Percentiles rank a stretch among this genome's conserved stretches.
phyloP scores from a whole-genome alignment of 1,139 yeast species.

The Hansenula lynferdii region DNA sequence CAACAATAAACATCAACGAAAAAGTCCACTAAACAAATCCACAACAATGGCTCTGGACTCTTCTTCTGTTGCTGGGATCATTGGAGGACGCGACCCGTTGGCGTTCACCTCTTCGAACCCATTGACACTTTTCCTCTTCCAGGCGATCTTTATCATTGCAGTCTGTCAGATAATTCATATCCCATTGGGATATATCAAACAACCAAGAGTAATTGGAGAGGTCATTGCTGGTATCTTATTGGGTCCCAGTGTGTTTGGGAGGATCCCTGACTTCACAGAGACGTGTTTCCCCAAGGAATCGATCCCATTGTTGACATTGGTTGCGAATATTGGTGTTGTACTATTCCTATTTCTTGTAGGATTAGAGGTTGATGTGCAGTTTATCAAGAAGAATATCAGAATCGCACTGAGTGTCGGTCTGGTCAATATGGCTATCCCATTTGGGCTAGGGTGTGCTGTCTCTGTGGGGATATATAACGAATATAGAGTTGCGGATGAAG shows the following conservation, averaged over 20 bases:
- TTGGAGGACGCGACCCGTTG: constrained; percentile 68
- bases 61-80: constrained; percentile 53
- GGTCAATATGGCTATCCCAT: constrained; percentile 68
- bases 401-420: constrained; percentile 67
- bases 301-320: constrained; percentile 56
- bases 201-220: constrained; percentile 77
- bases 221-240: constrained; percentile 69
- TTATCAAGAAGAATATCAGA: constrained; percentile 51
- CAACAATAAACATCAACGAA: too few relatives aligned
- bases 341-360: constrained; percentile 73
- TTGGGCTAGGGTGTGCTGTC: constrained; percentile 70
- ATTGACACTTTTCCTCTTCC: constrained; percentile 57
- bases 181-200: constrained; percentile 56
- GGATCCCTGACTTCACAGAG: constrained; percentile 57
- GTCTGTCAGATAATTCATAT: constrained; percentile 51
- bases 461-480: constrained; percentile 61
- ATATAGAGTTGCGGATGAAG: constrained; percentile 34
- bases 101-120: constrained; percentile 52
- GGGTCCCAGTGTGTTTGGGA: constrained; percentile 69
- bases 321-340: constrained; percentile 71
- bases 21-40: too few relatives aligned
- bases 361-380: constrained; percentile 65
- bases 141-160: constrained; percentile 48
- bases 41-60: constrained; percentile 4
- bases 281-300: constrained; percentile 61